Evolutionary conservation across 257 asterid species (phyloP), one percentile per base, ranked within the genome.

Genomic region (Primulina eburnea): DNA sequence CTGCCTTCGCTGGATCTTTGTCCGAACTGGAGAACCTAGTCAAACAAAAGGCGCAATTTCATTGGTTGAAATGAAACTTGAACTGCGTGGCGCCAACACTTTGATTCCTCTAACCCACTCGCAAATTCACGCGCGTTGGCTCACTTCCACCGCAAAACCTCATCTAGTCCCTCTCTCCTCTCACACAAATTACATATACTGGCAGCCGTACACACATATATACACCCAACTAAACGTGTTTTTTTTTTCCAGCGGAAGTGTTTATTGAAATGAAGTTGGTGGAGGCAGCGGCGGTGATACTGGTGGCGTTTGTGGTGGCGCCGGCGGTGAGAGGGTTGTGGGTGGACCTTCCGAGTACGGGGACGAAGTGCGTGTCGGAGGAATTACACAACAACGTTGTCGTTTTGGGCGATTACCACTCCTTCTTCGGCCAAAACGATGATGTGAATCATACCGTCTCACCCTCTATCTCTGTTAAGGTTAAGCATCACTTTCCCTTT

Each of bases 331-430:
- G 21, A 4, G 57, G 21, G 57, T 5, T 92, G 65, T 92, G 96
- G 98, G 53, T 92, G 86, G 82, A 43, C 73, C 57, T 92, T 66
- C 95, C 96, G 55, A 33, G 84, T 63, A 66, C 69, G 1, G 96
- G 94, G 17, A 82, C 94, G 47, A 92, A 92, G 72, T 92, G 98
- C 77, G 94, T 92, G 4, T 92, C 98, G 26, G 98, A 92, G 77
- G 98, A 92, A 81, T 81, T 92, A 64, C 98, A 86, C 70, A 88
- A 75, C 80, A 89, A 85, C 86, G 94, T 92, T 73, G 90, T 92
- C 77, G 96, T 92, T 84, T 81, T 92, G 78, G 87, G 88, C 4
- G 92, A 92, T 75, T 92, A 82, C 76, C 81, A 83, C 64, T 94
- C 82, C 40, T 80, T 92, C n/a, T 84, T 93, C 68, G 90, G 57